phyloP scores from a whole-genome alignment of 129 eudicot genomes.

The Flaveria brownii region DNA sequence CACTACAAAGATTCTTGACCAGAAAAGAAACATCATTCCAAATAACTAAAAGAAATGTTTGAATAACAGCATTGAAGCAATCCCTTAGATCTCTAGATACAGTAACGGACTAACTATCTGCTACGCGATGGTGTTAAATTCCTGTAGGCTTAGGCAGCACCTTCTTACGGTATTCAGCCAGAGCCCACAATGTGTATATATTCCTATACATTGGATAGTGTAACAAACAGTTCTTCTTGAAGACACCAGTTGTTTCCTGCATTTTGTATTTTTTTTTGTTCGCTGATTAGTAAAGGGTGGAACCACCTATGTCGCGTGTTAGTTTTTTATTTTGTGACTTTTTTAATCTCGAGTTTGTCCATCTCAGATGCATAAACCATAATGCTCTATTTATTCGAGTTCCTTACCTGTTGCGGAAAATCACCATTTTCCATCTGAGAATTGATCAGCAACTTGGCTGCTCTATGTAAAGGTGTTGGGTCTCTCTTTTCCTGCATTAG shows the following conservation, averaged over 20 bases:
- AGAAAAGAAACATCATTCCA: too few species aligned
- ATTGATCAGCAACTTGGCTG: constrained; percentile 53
- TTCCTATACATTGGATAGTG: constrained; percentile 48
- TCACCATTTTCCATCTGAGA: constrained; percentile 57
- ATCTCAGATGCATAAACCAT: too few species aligned
- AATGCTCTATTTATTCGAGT: too few species aligned
- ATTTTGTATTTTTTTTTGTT: not conserved
- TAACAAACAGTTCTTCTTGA: constrained; percentile 45
- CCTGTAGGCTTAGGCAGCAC: constrained; percentile 1
- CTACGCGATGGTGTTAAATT: not conserved
- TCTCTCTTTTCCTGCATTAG: constrained; percentile 42
- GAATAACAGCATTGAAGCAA: too few species aligned
- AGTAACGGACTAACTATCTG: too few species aligned
- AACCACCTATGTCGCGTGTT: too few species aligned
- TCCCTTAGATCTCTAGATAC: too few species aligned
- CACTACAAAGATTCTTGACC: not conserved
- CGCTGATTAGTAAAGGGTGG: too few species aligned
- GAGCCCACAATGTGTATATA: constrained; percentile 51
- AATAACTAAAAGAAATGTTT: too few species aligned
- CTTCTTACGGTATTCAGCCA: constrained; percentile 42
- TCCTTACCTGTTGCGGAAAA: constrained; percentile 55
- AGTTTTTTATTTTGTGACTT: too few species aligned
- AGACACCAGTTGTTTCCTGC: constrained; percentile 49
- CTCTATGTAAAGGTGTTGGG: constrained; percentile 47
- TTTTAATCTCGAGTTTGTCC: too few species aligned